Percentiles rank a stretch among this genome's conserved stretches.
Evolutionary conservation across 345 rosid species (phyloP).

Genomic region (Pistacia atlantica): DNA sequence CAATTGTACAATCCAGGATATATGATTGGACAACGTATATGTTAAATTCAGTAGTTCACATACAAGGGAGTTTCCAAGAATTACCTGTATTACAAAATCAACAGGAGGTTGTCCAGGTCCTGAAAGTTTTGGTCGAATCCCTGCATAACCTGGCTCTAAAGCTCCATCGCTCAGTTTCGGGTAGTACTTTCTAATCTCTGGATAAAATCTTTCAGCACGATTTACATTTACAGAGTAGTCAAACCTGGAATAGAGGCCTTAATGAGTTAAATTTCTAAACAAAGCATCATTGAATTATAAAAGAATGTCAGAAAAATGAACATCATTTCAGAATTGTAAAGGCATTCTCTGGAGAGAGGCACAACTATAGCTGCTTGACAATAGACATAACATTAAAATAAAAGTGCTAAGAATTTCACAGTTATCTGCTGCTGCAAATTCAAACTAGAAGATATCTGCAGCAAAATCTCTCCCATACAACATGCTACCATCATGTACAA

Average conservation of each 20-base stretch:
- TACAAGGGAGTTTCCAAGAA: conserved; percentile 11
- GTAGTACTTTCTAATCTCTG: conserved; percentile 77
- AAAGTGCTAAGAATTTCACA: background rate
- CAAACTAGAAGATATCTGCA: conserved; percentile 1
- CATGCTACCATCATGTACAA: background rate
- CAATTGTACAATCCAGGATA: background rate
- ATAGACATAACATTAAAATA: background rate
- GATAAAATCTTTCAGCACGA: conserved; percentile 64
- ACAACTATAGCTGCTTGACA: background rate
- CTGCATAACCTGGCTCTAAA: conserved; percentile 76
- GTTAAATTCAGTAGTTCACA: background rate
- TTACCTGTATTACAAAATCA: conserved; percentile 86
- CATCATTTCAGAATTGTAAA: background rate
- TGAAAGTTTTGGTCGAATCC: conserved; percentile 82
- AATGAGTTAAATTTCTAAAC: conserved; percentile 12
- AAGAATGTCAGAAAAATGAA: background rate
- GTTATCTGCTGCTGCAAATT: conserved; percentile 4
- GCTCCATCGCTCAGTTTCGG: conserved; percentile 74
- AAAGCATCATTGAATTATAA: background rate
- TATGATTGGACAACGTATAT: background rate
- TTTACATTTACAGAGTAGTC: conserved; percentile 62
- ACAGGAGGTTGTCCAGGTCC: conserved; percentile 68
- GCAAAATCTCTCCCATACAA: background rate
- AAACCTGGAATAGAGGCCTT: conserved; percentile 46
- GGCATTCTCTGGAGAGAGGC: background rate